Evolutionary conservation across 1,139 yeast genomes (phyloP).

Genomic region (Torulaspora pretoriensis): DNA sequence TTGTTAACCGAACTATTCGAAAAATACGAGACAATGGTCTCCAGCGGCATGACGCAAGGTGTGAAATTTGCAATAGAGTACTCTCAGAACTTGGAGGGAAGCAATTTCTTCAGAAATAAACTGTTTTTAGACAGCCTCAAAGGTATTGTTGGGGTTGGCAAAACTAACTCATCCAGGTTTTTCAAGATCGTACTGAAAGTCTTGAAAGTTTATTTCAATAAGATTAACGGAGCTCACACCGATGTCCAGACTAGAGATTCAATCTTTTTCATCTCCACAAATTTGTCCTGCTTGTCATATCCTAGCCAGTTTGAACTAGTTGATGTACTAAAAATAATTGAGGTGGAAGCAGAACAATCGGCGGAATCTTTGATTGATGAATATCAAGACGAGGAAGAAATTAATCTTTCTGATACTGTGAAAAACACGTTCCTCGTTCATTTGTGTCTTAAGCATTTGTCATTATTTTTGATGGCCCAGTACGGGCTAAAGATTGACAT

Average conservation of each 20-base stretch:
- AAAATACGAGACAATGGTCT: slow-evolving; percentile 68
- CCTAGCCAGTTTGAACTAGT: slow-evolving; percentile 24
- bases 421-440: slow-evolving; percentile 12
- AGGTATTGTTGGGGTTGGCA: slow-evolving; percentile 16
- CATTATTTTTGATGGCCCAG: slow-evolving; percentile 12
- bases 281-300: slow-evolving; percentile 23
- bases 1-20: slow-evolving; percentile 55
- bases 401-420: neutral
- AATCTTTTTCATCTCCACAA: slow-evolving; percentile 24
- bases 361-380: slow-evolving; percentile 25
- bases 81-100: slow-evolving; percentile 27
- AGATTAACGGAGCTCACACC: slow-evolving; percentile 10
- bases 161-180: slow-evolving; percentile 22
- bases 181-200: slow-evolving; percentile 18
- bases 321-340: slow-evolving; percentile 21
- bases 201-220: slow-evolving; percentile 15
- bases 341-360: slow-evolving; percentile 25
- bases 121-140: slow-evolving; percentile 21
- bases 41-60: slow-evolving; percentile 61
- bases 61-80: slow-evolving; percentile 52
- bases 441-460: slow-evolving; percentile 14
- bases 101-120: slow-evolving; percentile 26
- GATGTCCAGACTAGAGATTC: slow-evolving; percentile 12
- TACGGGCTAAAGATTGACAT: slow-evolving; percentile 19
- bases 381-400: slow-evolving; percentile 2